A percentile compares a stretch with the other conserved stretches of the same genome.
Conservation (phyloP, 495 filamentous ascomycete species). For the Penicillium bovifimosum region DNA sequence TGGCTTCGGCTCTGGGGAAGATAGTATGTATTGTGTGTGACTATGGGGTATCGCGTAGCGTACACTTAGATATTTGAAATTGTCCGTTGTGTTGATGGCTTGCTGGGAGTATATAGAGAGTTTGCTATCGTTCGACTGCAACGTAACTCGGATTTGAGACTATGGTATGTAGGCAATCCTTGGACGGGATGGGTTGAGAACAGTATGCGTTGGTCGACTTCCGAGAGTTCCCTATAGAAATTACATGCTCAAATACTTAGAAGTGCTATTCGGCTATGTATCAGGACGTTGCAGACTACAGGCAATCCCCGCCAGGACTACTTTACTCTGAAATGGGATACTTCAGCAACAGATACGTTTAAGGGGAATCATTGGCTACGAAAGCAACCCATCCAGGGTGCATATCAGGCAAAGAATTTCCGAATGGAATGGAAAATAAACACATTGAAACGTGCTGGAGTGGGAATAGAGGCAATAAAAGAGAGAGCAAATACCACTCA, state of each 20-base stretch:
- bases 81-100: background rate
- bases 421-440: slow-evolving; percentile 31
- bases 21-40: too few species aligned
- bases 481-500: slow-evolving; percentile 47
- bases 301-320: background rate
- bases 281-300: background rate
- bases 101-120: background rate
- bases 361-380: slow-evolving; percentile 11
- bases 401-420: background rate
- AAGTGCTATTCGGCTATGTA: background rate
- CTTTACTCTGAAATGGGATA: background rate
- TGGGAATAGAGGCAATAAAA: slow-evolving; percentile 47
- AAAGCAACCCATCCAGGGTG: slow-evolving; percentile 5
- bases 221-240: background rate
- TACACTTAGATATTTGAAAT: background rate
- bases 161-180: too few species aligned
- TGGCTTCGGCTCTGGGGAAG: too few species aligned
- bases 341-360: background rate
- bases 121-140: too few species aligned
- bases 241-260: background rate
- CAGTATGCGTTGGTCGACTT: background rate
- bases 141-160: too few species aligned
- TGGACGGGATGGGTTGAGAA: background rate
- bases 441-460: slow-evolving; percentile 46
- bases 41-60: too few species aligned